Conservation (phyloP, 208 protist genomes). For the Acanthamoeba lenticulata region DNA sequence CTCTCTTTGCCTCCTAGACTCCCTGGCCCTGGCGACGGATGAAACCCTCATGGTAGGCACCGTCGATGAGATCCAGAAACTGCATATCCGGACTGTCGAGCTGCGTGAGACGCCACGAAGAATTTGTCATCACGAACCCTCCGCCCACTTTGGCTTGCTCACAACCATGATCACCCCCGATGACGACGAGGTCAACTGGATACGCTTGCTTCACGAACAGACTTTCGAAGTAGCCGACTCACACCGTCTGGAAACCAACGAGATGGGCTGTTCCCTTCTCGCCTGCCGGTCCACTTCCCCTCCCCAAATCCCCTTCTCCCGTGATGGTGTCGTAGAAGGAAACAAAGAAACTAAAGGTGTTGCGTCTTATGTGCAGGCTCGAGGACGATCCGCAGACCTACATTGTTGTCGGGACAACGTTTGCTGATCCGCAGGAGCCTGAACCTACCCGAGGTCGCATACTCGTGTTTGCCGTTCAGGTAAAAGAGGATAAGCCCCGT, state of each 20-base stretch:
- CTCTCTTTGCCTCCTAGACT: not conserved
- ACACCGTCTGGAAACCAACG: conserved; percentile 70
- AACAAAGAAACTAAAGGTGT: not conserved
- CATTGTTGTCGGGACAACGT: conserved; percentile 85
- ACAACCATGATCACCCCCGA: conserved; percentile 71
- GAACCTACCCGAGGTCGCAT: conserved; percentile 81
- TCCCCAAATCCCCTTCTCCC: not conserved
- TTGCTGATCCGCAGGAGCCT: conserved; percentile 72
- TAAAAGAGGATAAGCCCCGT: no score
- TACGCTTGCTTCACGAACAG: conserved; percentile 81
- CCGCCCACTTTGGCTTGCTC: conserved; percentile 74
- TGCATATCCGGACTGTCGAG: conserved; percentile 87
- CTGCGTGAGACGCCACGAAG: conserved; percentile 85
- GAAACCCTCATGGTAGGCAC: conserved; percentile 81
- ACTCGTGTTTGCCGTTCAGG: conserved; percentile 78
- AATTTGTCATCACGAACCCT: conserved; percentile 79
- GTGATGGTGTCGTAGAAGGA: not conserved
- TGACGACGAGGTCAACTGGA: conserved; percentile 41
- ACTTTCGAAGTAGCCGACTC: conserved; percentile 81
- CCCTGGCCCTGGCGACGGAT: conserved; percentile 83
- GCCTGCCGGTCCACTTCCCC: conserved; percentile 63
- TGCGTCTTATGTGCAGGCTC: not conserved
- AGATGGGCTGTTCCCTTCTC: conserved; percentile 73
- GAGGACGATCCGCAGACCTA: conserved; percentile 63
- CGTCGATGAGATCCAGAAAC: conserved; percentile 89